Evolutionary conservation across 257 asterid genomes (phyloP), one percentile per base, ranked within the genome.

Genomic region (Echium plantagineum): DNA sequence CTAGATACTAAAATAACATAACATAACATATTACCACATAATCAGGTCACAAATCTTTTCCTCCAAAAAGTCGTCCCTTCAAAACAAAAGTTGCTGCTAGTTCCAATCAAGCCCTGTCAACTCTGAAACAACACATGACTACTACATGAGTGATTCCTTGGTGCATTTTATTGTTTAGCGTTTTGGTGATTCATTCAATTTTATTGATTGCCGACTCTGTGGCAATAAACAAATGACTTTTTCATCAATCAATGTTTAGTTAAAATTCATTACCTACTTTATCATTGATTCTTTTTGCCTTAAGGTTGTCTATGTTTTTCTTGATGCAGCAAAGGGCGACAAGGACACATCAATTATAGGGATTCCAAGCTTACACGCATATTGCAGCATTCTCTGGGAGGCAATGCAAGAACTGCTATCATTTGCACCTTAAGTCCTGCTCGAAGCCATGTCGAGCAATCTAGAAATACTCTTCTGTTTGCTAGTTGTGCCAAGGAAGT

Each of bases 401-500:
- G 99, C 70, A 89, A 93, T 80, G 99, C 99, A 53, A 93, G 99
- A 77, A 93, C 97, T 10, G 97, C 97, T 20, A 93, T 93, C 69
- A 83, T 93, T 63, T 93, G 97, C 78, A 93, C 96, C 66, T 73
- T 93, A 80, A 93, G 90, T 81, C 97, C 99, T 72, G 85, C 96
- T 49, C 84, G 95, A 66, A 83, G 91, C 75, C 97, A 93, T 69
- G 96, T 89, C 63, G 99, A 93, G 76, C 99, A 93, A 82, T 89
- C 99, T 66, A 71, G 99, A 74, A 93, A 93, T 63, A 89, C 99
- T 30, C 99, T 93, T 71, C 73, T 93, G 65, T 93, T 93, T 73
- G 99, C 99, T 63, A 68, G 82, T 71, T 93, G 97, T 66, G 99
- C 99, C 55, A 93, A 93, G 83, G 97, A 93, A 83, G 99, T 93